phyloP scores from a whole-genome alignment of 75 land plant species.

The Chamaecyparis obtusa region DNA sequence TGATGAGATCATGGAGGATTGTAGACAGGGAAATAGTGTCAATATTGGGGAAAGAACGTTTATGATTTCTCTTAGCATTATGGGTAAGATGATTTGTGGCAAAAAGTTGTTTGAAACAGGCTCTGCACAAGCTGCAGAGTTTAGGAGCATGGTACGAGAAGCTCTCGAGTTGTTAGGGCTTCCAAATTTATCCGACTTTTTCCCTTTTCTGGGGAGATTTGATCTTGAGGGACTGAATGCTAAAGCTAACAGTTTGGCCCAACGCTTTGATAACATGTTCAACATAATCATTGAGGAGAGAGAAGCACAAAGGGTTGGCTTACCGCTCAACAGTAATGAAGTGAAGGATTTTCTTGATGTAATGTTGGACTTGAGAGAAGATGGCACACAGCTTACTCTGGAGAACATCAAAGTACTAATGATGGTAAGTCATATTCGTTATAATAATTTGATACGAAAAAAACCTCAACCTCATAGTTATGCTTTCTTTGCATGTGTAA shows the following conservation, averaged over 20 bases:
- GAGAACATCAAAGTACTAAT: neutral
- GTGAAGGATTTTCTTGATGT: slow-evolving; percentile 3
- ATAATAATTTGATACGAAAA: neutral
- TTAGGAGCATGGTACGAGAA: slow-evolving; percentile 1
- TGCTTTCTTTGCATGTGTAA: too few relatives aligned
- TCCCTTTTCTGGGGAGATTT: neutral
- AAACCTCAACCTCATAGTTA: neutral
- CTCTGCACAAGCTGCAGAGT: slow-evolving; percentile 6
- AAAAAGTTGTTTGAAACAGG: neutral
- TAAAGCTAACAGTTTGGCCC: neutral
- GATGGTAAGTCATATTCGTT: neutral
- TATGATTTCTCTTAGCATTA: neutral
- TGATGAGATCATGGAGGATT: neutral
- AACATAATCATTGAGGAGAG: neutral
- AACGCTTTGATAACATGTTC: neutral
- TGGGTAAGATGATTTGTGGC: neutral
- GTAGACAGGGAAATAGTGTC: neutral
- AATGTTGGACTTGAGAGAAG: neutral
- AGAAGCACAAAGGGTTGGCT: neutral
- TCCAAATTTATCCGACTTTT: neutral
- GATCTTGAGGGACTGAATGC: slow-evolving; percentile 2
- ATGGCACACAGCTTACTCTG: neutral
- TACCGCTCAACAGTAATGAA: neutral
- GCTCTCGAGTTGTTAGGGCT: neutral
- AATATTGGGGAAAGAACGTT: neutral